phyloP scores from a whole-genome alignment of 225 moss, liverwort and hornwort genomes.

The Ulota crispa region DNA sequence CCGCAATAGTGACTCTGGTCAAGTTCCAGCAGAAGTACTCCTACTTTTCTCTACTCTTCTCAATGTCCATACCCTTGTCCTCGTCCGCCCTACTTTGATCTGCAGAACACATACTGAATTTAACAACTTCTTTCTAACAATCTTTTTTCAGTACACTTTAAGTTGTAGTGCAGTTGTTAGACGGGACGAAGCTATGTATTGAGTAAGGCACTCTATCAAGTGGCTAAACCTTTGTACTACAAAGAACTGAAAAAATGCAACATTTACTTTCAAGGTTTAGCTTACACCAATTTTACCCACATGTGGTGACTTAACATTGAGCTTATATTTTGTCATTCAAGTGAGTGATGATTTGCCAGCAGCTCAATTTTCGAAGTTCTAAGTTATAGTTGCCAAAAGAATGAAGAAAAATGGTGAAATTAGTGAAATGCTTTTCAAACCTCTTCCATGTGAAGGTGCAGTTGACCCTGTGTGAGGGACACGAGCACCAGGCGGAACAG shows the following conservation, averaged over 20 bases:
- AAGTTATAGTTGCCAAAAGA: not conserved
- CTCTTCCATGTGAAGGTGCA: not conserved
- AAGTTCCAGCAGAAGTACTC: not conserved
- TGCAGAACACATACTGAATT: not conserved
- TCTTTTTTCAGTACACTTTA: not conserved
- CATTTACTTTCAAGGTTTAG: not conserved
- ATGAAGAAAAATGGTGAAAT: not conserved
- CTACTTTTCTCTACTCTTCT: constrained; percentile 7
- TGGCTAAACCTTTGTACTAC: not conserved
- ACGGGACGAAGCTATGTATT: not conserved
- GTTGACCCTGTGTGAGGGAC: not conserved
- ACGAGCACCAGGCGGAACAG: not conserved
- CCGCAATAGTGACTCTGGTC: not conserved
- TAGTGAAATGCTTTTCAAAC: not conserved
- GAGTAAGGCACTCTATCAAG: constrained; percentile 3
- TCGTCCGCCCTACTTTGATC: constrained; percentile 12
- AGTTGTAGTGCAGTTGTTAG: not conserved
- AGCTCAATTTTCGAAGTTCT: not conserved
- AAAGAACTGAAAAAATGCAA: not conserved
- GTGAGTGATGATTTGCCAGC: not conserved
- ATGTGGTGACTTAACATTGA: not conserved
- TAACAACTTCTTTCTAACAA: not conserved
- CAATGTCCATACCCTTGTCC: not conserved
- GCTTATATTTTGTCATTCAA: not conserved
- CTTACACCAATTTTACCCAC: not conserved